These are phyloP conservation scores for Saccharomycopsis sp. DNA, from an alignment of 805 yeast species.

Conservation along the genomic window DNA sequence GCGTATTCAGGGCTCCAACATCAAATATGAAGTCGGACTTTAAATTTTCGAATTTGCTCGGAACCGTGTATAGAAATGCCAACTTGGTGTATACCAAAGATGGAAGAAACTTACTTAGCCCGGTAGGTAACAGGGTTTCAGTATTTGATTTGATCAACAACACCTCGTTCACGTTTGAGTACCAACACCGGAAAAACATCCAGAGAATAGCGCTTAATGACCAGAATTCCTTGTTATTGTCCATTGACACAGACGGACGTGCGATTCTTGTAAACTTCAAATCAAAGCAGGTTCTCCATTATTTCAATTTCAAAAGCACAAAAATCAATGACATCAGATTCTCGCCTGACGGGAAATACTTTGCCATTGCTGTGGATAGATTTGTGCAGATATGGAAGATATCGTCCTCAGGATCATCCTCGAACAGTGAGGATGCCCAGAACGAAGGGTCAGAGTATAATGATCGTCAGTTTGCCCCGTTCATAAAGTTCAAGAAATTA, in stretches of 20 bases:
- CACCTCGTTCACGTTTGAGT: conserved; percentile 81
- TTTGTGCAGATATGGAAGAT: conserved; percentile 92
- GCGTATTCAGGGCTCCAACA: neutral
- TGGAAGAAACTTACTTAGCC: conserved; percentile 77
- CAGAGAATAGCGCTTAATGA: conserved; percentile 73
- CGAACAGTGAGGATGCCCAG: neutral
- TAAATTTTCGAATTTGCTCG: conserved; percentile 79
- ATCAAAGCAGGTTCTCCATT: conserved; percentile 80
- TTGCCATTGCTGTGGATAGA: conserved; percentile 80
- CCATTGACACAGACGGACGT: conserved; percentile 88
- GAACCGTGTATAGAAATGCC: conserved; percentile 94
- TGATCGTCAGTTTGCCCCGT: conserved; percentile 93
- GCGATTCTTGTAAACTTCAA: conserved; percentile 85
- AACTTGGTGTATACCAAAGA: conserved; percentile 79
- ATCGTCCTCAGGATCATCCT: conserved; percentile 35
- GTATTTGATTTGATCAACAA: conserved; percentile 82
- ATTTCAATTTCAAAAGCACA: conserved; percentile 80
- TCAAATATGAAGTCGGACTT: conserved; percentile 75
- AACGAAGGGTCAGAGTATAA: conserved; percentile 44
- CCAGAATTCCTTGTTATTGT: conserved; percentile 70
- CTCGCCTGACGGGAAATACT: conserved; percentile 80
- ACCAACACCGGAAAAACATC: conserved; percentile 86
- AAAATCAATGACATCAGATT: conserved; percentile 68
- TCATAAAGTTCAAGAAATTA: conserved; percentile 80
- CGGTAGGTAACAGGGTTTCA: conserved; percentile 90